Evolutionary conservation across 495 filamentous ascomycete genomes (phyloP), one percentile per base, ranked within the genome.

Genomic region (Penicillium mononematosum): DNA sequence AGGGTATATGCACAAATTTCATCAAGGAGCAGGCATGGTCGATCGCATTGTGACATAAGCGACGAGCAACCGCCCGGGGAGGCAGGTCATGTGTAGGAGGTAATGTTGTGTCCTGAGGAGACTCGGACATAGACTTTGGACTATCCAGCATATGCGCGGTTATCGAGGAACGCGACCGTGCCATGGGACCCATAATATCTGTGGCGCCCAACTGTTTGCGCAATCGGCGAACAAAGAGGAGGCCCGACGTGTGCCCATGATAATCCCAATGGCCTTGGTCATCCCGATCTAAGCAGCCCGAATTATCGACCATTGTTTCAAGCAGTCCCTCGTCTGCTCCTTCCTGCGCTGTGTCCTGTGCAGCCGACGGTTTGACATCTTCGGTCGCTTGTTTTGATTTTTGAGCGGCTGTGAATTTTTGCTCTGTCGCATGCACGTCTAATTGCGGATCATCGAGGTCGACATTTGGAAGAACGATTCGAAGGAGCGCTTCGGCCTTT

Each of bases 231-330:
- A 96, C 80, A 71, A 96, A 98, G 56, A 90, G 88, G 45, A 93
- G 79, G 0, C 94, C 92, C 5, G 94, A 98, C 0, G 93, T 96
- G 56, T 90, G 90, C 41, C 94, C 94, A 66, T 94, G 89, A 63
- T 96, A 98, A 67, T 97, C 94, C 86, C 90, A 96, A 61, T 96
- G 82, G 19, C 93, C 93, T 60, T 85, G 82, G 60, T 98, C 94
- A 69, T 96, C 92, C 17, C 96, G 78, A 65, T 97, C 95, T 12
- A 98, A 78, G 66, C 87, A 89, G 36, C 92, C 94, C 5, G 90
- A 90, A 46, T 90, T 87, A 65, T 89, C 87, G 53, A 98, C 91
- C 95, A 98, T 98, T 6, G 93, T 96, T 69, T 95, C 88, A 29
- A 98, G 77, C 45, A 95, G 77, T 4, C 88, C 83, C 65, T 96